phyloP scores from a whole-genome alignment of 2,329 filamentous ascomycete genomes.

The Beauveria asiatica region DNA sequence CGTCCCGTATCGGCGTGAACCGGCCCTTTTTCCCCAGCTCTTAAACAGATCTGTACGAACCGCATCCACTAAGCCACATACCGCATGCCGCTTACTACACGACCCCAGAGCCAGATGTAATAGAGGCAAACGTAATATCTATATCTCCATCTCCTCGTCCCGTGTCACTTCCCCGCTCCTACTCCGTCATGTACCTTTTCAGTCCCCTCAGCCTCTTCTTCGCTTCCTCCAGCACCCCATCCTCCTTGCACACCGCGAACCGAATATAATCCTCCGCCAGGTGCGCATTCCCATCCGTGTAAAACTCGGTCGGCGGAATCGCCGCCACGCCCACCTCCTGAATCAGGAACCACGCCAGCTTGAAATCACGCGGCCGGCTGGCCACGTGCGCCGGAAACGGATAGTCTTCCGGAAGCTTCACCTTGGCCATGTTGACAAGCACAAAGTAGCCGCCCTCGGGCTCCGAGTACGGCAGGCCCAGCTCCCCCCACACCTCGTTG shows the following conservation, averaged over 20 bases:
- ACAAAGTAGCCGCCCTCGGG: slow-evolving; percentile 98
- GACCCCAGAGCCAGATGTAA: not conserved
- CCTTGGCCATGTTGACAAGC: slow-evolving; percentile 83
- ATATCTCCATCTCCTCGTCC: no score
- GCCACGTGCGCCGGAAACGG: slow-evolving; percentile 85
- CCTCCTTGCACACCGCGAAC: slow-evolving; percentile 94
- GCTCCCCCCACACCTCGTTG: slow-evolving; percentile 70
- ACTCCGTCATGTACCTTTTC: slow-evolving; percentile 56
- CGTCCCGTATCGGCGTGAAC: not conserved
- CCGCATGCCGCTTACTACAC: not conserved
- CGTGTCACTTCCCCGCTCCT: not conserved
- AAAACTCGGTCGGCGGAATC: slow-evolving; percentile 95
- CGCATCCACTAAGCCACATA: not conserved
- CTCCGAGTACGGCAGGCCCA: slow-evolving; percentile 73
- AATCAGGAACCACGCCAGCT: slow-evolving; percentile 93
- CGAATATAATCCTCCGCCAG: slow-evolving; percentile 89
- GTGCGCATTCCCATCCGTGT: slow-evolving; percentile 73
- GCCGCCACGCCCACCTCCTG: slow-evolving; percentile 92
- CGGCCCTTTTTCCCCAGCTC: not conserved
- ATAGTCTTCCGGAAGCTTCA: slow-evolving; percentile 75
- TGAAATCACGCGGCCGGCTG: slow-evolving; percentile 80
- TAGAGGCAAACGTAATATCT: not conserved
- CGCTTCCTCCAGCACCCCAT: slow-evolving; percentile 71
- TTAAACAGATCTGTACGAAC: not conserved
- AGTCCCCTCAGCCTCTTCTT: slow-evolving; percentile 66